Evolutionary conservation across 345 rosid species (phyloP).

Genomic region (Diplotaxis tenuifolia): DNA sequence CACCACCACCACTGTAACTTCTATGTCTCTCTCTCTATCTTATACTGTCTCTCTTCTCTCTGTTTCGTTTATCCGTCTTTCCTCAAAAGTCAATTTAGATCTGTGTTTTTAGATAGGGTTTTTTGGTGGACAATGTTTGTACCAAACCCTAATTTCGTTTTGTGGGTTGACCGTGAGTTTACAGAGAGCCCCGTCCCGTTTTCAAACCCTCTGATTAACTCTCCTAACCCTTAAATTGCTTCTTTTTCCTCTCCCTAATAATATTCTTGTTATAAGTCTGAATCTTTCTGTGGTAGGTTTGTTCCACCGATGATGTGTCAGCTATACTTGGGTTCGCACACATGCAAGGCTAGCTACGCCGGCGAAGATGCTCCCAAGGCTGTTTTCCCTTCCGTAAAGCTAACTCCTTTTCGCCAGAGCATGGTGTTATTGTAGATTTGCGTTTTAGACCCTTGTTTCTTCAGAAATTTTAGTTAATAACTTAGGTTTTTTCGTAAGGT

Average conservation of each 20-base stretch:
- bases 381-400: constrained; percentile 84
- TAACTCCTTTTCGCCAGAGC: constrained; percentile 25
- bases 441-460: neutral
- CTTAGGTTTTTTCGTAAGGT: constrained; percentile 46
- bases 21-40: too few species aligned
- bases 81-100: too few species aligned
- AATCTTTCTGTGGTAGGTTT: neutral
- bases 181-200: neutral
- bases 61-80: too few species aligned
- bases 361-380: constrained; percentile 99
- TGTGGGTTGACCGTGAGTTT: too few species aligned
- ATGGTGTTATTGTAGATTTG: constrained; percentile 16
- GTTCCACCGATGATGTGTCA: constrained; percentile 80
- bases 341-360: constrained; percentile 98
- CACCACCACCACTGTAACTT: too few species aligned
- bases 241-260: neutral
- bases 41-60: too few species aligned
- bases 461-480: neutral
- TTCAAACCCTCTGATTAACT: neutral
- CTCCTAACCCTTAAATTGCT: neutral
- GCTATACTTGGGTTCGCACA: constrained; percentile 94
- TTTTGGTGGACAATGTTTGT: too few species aligned
- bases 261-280: neutral
- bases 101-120: too few species aligned
- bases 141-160: too few species aligned